Conservation (phyloP, 306 rosid species). For the Cucurbita ficifolia region DNA sequence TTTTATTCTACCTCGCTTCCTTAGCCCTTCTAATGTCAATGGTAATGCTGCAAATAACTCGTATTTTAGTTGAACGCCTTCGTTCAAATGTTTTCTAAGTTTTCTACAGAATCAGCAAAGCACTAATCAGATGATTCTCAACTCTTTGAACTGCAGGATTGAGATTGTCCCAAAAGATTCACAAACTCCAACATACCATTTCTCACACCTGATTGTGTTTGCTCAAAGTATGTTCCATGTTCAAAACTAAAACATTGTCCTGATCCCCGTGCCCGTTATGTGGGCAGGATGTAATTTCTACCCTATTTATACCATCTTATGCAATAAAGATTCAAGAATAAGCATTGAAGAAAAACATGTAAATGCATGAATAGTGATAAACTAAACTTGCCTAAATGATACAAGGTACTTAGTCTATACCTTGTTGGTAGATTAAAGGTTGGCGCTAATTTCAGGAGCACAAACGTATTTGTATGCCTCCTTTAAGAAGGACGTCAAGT, state of each 20-base stretch:
- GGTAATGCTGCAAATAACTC: conserved; percentile 2
- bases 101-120: not conserved
- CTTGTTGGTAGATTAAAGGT: not conserved
- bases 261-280: not conserved
- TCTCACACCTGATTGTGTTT: not conserved
- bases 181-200: not conserved
- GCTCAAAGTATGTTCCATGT: not conserved
- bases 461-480: not conserved
- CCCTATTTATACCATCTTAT: not conserved
- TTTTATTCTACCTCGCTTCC: conserved; percentile 33
- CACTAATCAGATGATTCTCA: not conserved
- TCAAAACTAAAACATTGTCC: not conserved
- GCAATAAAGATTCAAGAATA: not conserved
- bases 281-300: not conserved
- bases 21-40: conserved; percentile 4
- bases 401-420: not conserved
- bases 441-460: not conserved
- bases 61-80: not conserved
- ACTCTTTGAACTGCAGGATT: not conserved
- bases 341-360: not conserved
- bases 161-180: not conserved
- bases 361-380: not conserved
- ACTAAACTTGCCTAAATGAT: not conserved
- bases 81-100: not conserved
- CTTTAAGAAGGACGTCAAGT: not conserved